Evolutionary conservation across 75 land plant species (phyloP).

Genomic region (Cupressus sempervirens): DNA sequence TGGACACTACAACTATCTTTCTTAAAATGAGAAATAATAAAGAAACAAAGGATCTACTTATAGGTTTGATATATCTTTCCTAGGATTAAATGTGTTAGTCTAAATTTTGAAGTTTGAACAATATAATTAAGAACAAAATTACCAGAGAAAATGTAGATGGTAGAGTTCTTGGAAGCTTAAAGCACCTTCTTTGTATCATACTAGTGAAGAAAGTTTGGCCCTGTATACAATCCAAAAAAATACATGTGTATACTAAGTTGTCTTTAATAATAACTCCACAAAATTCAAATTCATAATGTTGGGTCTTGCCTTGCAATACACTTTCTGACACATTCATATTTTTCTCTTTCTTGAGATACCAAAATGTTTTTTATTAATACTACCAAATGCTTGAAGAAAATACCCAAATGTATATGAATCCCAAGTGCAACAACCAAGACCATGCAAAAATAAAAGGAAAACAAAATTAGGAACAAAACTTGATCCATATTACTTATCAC

Average conservation of each 20-base stretch:
- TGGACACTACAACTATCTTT: not conserved
- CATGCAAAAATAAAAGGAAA: no score
- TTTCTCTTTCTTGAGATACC: conserved; percentile 14
- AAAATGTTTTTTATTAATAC: no score
- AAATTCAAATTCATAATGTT: not conserved
- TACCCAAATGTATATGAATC: no score
- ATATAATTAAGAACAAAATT: conserved; percentile 1
- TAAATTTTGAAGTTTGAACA: conserved; percentile 3
- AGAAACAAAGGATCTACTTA: conserved; percentile 6
- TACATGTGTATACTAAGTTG: not conserved
- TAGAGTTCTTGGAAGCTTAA: not conserved
- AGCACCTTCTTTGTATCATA: not conserved
- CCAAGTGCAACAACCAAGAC: no score
- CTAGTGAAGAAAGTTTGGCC: not conserved
- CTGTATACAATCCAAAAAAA: not conserved
- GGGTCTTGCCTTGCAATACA: conserved; percentile 38
- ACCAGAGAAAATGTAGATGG: not conserved
- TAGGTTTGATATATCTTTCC: not conserved
- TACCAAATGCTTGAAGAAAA: no score
- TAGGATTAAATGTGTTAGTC: not conserved
- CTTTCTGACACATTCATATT: conserved; percentile 20
- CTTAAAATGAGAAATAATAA: not conserved
- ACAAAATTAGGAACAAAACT: no score
- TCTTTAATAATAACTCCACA: not conserved
- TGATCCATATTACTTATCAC: no score